Percentiles rank a stretch among this genome's conserved stretches.
phyloP scores from a whole-genome alignment of 1,284 basidiomycete genomes.

The Leccinum fallax region DNA sequence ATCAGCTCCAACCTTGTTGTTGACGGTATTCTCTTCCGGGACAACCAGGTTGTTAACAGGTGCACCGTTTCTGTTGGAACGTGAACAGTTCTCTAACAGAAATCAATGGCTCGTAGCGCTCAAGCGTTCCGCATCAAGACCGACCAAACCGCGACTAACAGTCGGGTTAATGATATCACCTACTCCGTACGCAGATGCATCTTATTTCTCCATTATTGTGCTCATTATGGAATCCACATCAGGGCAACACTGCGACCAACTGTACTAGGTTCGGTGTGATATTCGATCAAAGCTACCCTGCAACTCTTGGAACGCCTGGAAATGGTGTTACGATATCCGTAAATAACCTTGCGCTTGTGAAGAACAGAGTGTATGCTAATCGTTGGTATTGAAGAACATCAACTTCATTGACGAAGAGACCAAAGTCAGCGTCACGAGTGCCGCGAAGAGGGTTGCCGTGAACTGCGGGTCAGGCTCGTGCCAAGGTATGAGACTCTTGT shows the following conservation, averaged over 20 bases:
- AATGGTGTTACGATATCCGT: slow-evolving; percentile 43
- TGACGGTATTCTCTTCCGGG: slow-evolving; percentile 46
- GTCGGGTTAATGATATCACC: slow-evolving; percentile 44
- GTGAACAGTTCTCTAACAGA: background rate
- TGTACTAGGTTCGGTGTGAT: slow-evolving; percentile 46
- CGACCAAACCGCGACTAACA: slow-evolving; percentile 39
- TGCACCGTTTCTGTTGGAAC: slow-evolving; percentile 10
- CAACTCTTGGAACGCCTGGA: slow-evolving; percentile 47
- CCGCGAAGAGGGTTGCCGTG: slow-evolving; percentile 42
- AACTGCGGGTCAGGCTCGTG: slow-evolving; percentile 51
- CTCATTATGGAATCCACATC: slow-evolving; percentile 3
- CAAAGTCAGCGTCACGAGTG: slow-evolving; percentile 38
- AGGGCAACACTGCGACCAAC: slow-evolving; percentile 48
- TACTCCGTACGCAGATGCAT: slow-evolving; percentile 36
- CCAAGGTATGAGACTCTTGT: slow-evolving; percentile 33
- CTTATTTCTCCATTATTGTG: background rate
- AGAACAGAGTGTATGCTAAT: background rate
- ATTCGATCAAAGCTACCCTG: slow-evolving; percentile 52
- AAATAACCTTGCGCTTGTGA: slow-evolving; percentile 4
- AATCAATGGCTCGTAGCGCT: slow-evolving; percentile 30
- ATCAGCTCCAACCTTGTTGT: slow-evolving; percentile 50
- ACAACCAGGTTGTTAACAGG: slow-evolving; percentile 52
- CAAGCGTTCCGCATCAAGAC: slow-evolving; percentile 54
- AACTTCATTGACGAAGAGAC: slow-evolving; percentile 41
- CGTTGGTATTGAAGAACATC: slow-evolving; percentile 35